phyloP scores from a whole-genome alignment of 148 eudicot species.

The Nepenthes gracilis region DNA sequence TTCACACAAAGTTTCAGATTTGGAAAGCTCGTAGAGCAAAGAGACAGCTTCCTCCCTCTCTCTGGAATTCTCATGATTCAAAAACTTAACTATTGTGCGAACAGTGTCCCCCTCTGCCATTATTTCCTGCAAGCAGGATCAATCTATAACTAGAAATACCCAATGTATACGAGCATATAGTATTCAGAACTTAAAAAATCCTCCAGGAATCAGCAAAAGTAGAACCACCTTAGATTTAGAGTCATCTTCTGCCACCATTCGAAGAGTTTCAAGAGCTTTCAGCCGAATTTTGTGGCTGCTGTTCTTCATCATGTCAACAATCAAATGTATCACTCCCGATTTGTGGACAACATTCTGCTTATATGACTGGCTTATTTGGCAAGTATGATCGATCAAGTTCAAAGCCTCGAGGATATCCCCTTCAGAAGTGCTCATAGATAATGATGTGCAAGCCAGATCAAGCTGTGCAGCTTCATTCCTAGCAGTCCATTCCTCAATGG shows the following conservation, averaged over 20 bases:
- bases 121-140: slow-evolving; percentile 44
- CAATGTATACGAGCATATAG: not conserved
- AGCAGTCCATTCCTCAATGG: slow-evolving; percentile 84
- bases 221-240: slow-evolving; percentile 57
- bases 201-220: not conserved
- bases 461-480: slow-evolving; percentile 88
- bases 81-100: slow-evolving; percentile 60
- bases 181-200: not conserved
- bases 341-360: slow-evolving; percentile 40
- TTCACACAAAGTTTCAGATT: slow-evolving; percentile 52
- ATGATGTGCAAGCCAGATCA: slow-evolving; percentile 55
- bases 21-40: slow-evolving; percentile 82
- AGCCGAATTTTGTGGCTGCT: slow-evolving; percentile 53
- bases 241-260: slow-evolving; percentile 57
- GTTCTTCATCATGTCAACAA: slow-evolving; percentile 56
- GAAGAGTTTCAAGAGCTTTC: slow-evolving; percentile 68
- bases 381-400: slow-evolving; percentile 47
- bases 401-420: slow-evolving; percentile 48
- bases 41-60: slow-evolving; percentile 76
- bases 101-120: slow-evolving; percentile 77
- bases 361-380: slow-evolving; percentile 37
- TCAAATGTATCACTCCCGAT: slow-evolving; percentile 49
- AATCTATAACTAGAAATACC: not conserved
- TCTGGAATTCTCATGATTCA: slow-evolving; percentile 51
- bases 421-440: slow-evolving; percentile 40